phyloP scores from a whole-genome alignment of 2,329 filamentous ascomycete genomes.

The Parastagonospora nodorum region DNA sequence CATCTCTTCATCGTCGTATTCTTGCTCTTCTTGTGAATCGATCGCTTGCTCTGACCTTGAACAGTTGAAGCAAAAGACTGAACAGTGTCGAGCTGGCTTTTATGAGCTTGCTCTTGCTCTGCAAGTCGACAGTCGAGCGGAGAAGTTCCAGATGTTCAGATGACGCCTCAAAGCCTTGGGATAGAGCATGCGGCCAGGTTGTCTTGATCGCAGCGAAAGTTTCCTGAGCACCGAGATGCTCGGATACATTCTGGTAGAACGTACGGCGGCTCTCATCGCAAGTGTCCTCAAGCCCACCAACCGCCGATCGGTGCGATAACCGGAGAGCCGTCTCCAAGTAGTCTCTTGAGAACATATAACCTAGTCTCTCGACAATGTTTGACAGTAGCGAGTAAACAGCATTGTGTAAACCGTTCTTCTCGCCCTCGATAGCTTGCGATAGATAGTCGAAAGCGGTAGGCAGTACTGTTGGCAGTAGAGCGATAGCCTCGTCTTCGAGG shows the following conservation, averaged over 20 bases:
- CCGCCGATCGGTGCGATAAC: constrained; percentile 74
- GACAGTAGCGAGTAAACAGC: constrained; percentile 81
- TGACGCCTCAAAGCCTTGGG: constrained; percentile 63
- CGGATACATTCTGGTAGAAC: constrained; percentile 75
- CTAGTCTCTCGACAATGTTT: constrained; percentile 78
- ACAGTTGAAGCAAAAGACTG: constrained; percentile 59
- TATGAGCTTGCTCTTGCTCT: constrained; percentile 76
- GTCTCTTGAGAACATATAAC: constrained; percentile 82
- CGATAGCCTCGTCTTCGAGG: constrained; percentile 82
- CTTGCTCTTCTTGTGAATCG: constrained; percentile 44
- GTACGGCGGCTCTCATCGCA: constrained; percentile 68
- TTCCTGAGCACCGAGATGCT: constrained; percentile 76
- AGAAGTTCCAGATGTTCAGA: constrained; percentile 73
- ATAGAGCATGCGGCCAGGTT: constrained; percentile 71
- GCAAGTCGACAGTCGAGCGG: constrained; percentile 72
- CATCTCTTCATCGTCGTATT: constrained; percentile 57
- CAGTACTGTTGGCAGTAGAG: constrained; percentile 77
- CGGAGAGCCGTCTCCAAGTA: constrained; percentile 74
- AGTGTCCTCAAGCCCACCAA: constrained; percentile 63
- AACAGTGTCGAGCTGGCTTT: constrained; percentile 76
- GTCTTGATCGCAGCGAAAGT: constrained; percentile 73
- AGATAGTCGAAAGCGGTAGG: constrained; percentile 75
- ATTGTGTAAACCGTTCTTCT: constrained; percentile 71
- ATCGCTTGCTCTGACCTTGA: constrained; percentile 65
- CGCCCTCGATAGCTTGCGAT: constrained; percentile 62